Conservation (phyloP, 352 stramenopile genomes). For the Detonula confervacea region DNA sequence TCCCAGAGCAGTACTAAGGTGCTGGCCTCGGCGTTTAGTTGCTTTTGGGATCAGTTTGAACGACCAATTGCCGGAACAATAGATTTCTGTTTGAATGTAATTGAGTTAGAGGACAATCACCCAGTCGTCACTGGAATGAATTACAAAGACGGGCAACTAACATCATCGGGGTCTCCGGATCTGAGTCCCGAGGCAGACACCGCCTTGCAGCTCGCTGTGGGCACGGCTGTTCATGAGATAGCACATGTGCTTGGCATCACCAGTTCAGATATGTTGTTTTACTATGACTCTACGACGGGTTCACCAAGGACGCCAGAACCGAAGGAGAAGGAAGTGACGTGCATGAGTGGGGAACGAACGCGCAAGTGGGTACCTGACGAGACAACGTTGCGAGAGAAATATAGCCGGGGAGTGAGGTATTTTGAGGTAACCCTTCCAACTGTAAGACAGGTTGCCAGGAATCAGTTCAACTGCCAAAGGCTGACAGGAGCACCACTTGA, state of each 20-base stretch:
- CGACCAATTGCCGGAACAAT: constrained; percentile 39
- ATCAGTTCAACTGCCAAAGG: constrained; percentile 50
- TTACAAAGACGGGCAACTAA: not conserved
- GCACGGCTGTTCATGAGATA: constrained; percentile 40
- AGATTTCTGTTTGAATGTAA: constrained; percentile 47
- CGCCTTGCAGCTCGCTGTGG: constrained; percentile 21
- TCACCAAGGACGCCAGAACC: constrained; percentile 17
- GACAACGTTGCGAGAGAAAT: constrained; percentile 27
- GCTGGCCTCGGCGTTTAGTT: constrained; percentile 39
- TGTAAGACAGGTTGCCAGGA: constrained; percentile 33
- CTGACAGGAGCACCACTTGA: constrained; percentile 27
- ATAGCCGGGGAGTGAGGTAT: constrained; percentile 15
- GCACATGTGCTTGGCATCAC: constrained; percentile 42
- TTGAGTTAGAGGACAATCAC: constrained; percentile 23
- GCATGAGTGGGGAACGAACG: constrained; percentile 27
- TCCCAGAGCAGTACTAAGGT: constrained; percentile 15
- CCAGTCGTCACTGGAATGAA: not conserved
- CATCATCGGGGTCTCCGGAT: not conserved
- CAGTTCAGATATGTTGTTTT: constrained; percentile 34
- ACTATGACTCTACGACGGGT: constrained; percentile 32
- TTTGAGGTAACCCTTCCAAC: constrained; percentile 45
- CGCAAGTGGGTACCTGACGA: constrained; percentile 25
- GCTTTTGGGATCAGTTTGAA: constrained; percentile 50
- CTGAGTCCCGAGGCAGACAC: constrained; percentile 25
- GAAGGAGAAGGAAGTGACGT: constrained; percentile 30